Percentiles rank a stretch among this genome's conserved stretches.
Conservation (phyloP, 1,139 yeast genomes). For the Lodderomyces theae region DNA sequence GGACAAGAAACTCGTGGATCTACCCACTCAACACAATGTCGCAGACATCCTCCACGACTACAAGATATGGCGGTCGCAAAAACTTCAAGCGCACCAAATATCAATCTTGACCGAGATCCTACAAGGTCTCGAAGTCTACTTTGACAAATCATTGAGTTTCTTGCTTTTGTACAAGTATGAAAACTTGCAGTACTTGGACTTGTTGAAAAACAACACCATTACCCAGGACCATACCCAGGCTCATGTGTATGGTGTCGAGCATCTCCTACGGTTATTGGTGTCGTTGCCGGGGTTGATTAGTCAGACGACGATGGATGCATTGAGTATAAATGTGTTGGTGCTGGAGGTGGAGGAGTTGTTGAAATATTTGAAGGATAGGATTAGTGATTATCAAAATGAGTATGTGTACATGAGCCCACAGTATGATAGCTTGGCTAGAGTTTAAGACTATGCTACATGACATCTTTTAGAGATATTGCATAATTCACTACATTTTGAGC, state of each 20-base stretch:
- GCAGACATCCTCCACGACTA: slow-evolving; percentile 47
- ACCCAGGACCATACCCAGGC: slow-evolving; percentile 33
- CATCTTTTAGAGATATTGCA: too few species aligned
- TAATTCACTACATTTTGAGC: too few species aligned
- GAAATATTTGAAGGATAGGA: slow-evolving; percentile 49
- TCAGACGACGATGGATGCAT: slow-evolving; percentile 77
- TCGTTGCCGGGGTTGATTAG: slow-evolving; percentile 78
- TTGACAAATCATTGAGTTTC: slow-evolving; percentile 71
- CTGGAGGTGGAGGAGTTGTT: slow-evolving; percentile 49
- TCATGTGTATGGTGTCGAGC: slow-evolving; percentile 71
- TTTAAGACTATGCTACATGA: too few species aligned
- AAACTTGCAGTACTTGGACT: slow-evolving; percentile 70
- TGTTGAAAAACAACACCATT: slow-evolving; percentile 28
- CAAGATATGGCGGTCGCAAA: slow-evolving; percentile 20
- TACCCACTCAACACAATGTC: slow-evolving; percentile 55
- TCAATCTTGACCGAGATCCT: slow-evolving; percentile 67
- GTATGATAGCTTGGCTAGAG: slow-evolving; percentile 48
- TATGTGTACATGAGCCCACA: slow-evolving; percentile 61
- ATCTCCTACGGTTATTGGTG: slow-evolving; percentile 68
- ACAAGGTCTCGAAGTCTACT: slow-evolving; percentile 69
- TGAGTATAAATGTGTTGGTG: slow-evolving; percentile 54
- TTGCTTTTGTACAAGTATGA: slow-evolving; percentile 80
- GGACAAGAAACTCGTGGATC: slow-evolving; percentile 61
- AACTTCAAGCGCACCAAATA: slow-evolving; percentile 26
- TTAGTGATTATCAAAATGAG: slow-evolving; percentile 45